Base-by-base conservation (phyloP, 1,284 basidiomycete species). In the Papiliotrema laurentii region DNA sequence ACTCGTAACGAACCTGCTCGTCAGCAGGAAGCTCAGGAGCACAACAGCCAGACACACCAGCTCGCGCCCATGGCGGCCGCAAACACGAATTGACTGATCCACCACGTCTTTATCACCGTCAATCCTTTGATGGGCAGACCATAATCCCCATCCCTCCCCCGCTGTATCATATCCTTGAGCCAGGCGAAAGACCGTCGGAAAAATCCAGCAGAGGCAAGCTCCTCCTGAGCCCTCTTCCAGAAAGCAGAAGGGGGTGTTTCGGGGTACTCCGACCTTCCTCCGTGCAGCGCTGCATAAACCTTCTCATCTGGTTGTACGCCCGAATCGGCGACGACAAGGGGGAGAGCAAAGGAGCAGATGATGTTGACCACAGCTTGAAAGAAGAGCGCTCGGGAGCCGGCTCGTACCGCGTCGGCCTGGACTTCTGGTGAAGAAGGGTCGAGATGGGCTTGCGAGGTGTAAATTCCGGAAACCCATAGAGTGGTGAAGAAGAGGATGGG, bases 401-500 rank as follows among this genome's bases (percentile, higher is more conserved):
- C 79, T 3, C 91, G 82, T 0, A 86, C 89, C 1, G 86, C 84
- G 61, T 87, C 82, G 10, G 77, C 78, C 36, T 84, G 80, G 24
- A 81, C 58, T 1, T 59, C 55, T 31, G 74, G 72, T 47, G 64
- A 63, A 50, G 66, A 63, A 10, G 58, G 53, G 28, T 58, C 59
- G 19, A 58, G 46, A 18, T 61, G 56, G 22, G 63, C 57, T 1
- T 62, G 61, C 14, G 77, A 69, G 3, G 75, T 75, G 77, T 94
- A 83, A 13, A 93, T 80, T 61, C 93, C 90, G 11, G 86, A 86
- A 43, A 94, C 81, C 75, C 91, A 97, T 13, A 88, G 76, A 0
- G 86, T 85, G 0, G 84, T 85, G 75, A 90, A 94, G 74, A 94
- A 93, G 2, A 93, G 76, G 25, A 91, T 76, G 0, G 90, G 90